A percentile compares a stretch with the other conserved stretches of the same genome.
These are phyloP conservation scores for Neurospora discreta DNA, from an alignment of 495 filamentous ascomycete genomes.

Conservation along the genomic window DNA sequence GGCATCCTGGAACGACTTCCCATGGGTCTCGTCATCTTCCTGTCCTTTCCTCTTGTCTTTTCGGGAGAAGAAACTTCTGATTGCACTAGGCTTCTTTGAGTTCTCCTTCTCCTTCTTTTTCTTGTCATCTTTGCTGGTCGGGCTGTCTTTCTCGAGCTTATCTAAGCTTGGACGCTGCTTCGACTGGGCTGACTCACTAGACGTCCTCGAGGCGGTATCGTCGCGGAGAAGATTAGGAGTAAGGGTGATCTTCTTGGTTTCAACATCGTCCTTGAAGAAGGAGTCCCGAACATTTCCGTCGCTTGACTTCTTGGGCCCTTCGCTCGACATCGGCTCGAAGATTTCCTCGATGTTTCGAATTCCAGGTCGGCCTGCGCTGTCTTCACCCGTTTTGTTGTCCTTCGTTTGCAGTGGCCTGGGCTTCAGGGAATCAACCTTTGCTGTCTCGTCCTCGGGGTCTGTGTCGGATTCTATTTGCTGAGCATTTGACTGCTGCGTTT, in stretches of 20 bases:
- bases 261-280: slow-evolving; percentile 94
- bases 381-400: slow-evolving; percentile 28
- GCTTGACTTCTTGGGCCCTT: slow-evolving; percentile 52
- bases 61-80: slow-evolving; percentile 89
- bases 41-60: slow-evolving; percentile 78
- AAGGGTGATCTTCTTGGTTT: slow-evolving; percentile 94
- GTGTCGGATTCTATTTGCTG: slow-evolving; percentile 16
- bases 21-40: slow-evolving; percentile 58
- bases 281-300: slow-evolving; percentile 83
- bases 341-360: slow-evolving; percentile 51
- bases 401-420: slow-evolving; percentile 29
- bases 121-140: slow-evolving; percentile 37
- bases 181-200: slow-evolving; percentile 54
- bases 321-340: slow-evolving; percentile 43
- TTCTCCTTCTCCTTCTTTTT: slow-evolving; percentile 69
- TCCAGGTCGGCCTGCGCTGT: slow-evolving; percentile 11
- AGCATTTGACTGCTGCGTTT: slow-evolving; percentile 18
- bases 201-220: slow-evolving; percentile 50
- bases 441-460: slow-evolving; percentile 33
- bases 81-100: slow-evolving; percentile 83
- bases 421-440: slow-evolving; percentile 39
- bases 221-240: slow-evolving; percentile 92
- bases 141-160: slow-evolving; percentile 41
- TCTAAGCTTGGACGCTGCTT: slow-evolving; percentile 41
- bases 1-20: slow-evolving; percentile 47